A percentile compares a stretch with the other conserved stretches of the same genome.
Conservation (phyloP, 2,329 filamentous ascomycete genomes). For the Septoria linicola region DNA sequence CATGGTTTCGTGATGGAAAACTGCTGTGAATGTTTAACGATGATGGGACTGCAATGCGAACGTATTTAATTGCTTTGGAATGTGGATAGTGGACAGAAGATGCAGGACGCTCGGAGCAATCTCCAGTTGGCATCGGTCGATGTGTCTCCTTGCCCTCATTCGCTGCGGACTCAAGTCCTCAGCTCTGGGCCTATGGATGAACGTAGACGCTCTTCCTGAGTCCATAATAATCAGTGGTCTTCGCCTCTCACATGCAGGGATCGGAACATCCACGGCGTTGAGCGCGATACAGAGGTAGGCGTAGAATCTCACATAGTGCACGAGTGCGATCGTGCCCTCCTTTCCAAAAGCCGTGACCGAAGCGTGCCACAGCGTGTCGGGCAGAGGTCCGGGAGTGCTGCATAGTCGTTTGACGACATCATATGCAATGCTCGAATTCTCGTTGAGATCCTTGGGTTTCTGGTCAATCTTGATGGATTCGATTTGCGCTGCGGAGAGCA, state of each 20-base stretch:
- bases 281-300: conserved; percentile 27
- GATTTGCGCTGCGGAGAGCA: conserved; percentile 19
- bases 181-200: too few species aligned
- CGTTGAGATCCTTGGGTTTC: conserved; percentile 27
- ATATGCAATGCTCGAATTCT: conserved; percentile 24
- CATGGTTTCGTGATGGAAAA: too few species aligned
- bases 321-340: conserved; percentile 28
- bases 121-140: too few species aligned
- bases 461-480: conserved; percentile 19
- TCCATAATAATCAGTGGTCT: too few species aligned
- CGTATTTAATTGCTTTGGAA: too few species aligned
- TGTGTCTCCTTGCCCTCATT: neutral
- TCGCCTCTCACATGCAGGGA: conserved; percentile 3
- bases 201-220: too few species aligned
- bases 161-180: neutral
- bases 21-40: too few species aligned
- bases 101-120: too few species aligned
- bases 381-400: conserved; percentile 24
- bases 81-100: too few species aligned
- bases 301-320: conserved; percentile 31
- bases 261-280: conserved; percentile 29
- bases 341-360: conserved; percentile 25
- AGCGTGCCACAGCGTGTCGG: conserved; percentile 23
- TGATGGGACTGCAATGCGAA: too few species aligned
- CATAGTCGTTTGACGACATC: conserved; percentile 28